These are phyloP conservation scores for Colletotrichum sp. DNA, from an alignment of 2,329 filamentous ascomycete genomes.

Conservation along the genomic window DNA sequence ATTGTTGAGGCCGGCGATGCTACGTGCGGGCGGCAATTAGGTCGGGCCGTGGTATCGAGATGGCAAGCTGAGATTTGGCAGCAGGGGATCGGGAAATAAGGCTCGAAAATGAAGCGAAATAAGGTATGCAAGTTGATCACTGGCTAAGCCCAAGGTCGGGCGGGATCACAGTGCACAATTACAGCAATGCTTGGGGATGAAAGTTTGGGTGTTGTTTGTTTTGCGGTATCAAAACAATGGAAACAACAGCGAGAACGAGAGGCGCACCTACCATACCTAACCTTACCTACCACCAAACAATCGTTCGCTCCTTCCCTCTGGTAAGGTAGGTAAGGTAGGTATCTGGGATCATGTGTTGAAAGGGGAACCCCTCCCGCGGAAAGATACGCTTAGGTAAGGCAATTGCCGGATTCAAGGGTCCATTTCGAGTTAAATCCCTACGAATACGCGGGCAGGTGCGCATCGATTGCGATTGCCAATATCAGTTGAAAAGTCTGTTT, in stretches of 20 bases:
- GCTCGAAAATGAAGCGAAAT: neutral
- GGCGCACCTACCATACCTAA: slow-evolving; percentile 1
- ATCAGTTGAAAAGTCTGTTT: neutral
- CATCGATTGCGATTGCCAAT: neutral
- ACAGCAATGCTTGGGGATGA: neutral
- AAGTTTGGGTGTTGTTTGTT: neutral
- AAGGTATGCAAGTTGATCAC: neutral
- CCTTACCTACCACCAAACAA: neutral
- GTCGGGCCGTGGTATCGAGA: slow-evolving; percentile 3
- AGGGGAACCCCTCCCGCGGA: neutral
- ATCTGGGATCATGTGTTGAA: neutral
- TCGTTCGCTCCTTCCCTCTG: neutral
- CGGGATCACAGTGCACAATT: neutral
- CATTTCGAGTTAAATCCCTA: neutral
- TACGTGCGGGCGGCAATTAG: slow-evolving; percentile 3
- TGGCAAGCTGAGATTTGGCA: neutral
- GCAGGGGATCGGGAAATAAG: neutral
- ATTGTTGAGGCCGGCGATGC: neutral
- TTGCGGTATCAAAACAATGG: neutral
- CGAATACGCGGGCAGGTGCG: neutral
- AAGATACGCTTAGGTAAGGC: neutral
- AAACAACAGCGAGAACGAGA: neutral
- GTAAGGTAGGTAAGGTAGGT: neutral
- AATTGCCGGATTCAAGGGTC: neutral
- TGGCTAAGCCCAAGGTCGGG: neutral